Evolutionary conservation across 805 yeast genomes (phyloP).

Genomic region (Candida piceae): DNA sequence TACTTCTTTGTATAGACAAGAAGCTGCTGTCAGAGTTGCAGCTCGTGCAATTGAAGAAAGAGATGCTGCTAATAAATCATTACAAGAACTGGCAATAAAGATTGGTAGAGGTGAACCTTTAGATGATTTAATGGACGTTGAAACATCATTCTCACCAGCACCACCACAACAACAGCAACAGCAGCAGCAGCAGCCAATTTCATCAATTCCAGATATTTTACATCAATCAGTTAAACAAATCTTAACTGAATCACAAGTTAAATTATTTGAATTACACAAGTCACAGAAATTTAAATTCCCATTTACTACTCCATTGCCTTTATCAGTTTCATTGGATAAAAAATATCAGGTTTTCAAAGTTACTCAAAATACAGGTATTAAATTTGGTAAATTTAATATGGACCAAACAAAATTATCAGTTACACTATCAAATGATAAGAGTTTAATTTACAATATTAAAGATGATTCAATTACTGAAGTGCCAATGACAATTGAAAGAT

Average conservation of each 20-base stretch:
- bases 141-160: not conserved
- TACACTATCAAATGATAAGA: not conserved
- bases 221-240: too few species aligned
- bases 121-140: not conserved
- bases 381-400: not conserved
- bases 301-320: constrained; percentile 1
- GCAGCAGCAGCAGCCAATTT: constrained; percentile 12
- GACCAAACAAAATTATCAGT: not conserved
- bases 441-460: not conserved
- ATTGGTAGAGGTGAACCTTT: constrained; percentile 26
- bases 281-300: constrained; percentile 15
- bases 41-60: constrained; percentile 69
- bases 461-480: not conserved
- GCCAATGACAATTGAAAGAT: not conserved
- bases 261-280: constrained; percentile 18
- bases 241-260: constrained; percentile 14
- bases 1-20: constrained; percentile 74
- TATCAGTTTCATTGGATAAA: not conserved
- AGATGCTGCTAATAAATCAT: constrained; percentile 65
- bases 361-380: not conserved
- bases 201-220: not conserved
- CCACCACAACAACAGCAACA: constrained; percentile 23
- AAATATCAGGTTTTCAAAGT: not conserved
- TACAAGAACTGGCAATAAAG: constrained; percentile 48
- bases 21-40: constrained; percentile 87